phyloP scores from a whole-genome alignment of 2,329 filamentous ascomycete species.

The Verticillium alfalfae region DNA sequence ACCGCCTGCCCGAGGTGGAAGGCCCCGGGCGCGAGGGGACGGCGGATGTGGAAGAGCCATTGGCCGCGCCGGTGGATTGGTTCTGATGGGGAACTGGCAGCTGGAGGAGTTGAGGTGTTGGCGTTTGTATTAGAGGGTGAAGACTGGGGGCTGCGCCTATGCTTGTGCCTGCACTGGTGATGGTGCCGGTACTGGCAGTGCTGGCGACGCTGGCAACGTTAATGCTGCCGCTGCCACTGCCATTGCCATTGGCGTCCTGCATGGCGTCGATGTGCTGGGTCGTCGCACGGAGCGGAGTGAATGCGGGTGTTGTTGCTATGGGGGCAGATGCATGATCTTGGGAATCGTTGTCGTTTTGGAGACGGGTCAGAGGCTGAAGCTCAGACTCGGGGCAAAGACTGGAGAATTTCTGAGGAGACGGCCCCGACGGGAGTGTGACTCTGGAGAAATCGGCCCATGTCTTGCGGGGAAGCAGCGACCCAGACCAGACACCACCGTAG shows the following conservation, averaged over 20 bases:
- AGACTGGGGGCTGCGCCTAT: neutral
- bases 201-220: neutral
- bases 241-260: neutral
- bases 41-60: neutral
- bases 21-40: neutral
- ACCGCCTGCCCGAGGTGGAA: conserved; percentile 4
- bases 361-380: neutral
- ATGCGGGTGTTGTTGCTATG: neutral
- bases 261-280: neutral
- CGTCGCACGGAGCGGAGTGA: neutral
- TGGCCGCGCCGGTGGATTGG: neutral
- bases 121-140: neutral
- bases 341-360: neutral
- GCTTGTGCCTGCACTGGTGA: neutral
- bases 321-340: neutral
- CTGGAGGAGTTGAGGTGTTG: neutral
- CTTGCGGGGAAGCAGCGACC: neutral
- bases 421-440: neutral
- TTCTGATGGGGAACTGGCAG: neutral
- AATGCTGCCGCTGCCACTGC: neutral
- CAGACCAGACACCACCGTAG: neutral
- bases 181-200: neutral
- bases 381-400: neutral
- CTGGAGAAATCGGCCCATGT: neutral
- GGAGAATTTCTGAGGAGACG: neutral